These are phyloP conservation scores for Glycine soja DNA, from an alignment of 306 rosid species.

Conservation along the genomic window DNA sequence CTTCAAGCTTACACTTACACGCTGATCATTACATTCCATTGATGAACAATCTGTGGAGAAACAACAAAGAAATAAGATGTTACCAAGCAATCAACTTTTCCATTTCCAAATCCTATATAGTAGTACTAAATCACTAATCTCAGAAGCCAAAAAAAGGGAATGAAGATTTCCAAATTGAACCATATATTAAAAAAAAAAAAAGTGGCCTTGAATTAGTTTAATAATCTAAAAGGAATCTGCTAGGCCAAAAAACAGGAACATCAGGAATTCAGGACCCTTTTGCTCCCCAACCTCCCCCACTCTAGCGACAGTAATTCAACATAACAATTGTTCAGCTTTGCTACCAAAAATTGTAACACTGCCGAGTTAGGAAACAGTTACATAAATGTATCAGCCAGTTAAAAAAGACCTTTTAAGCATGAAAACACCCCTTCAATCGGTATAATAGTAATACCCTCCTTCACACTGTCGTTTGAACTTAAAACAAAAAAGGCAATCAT, in stretches of 20 bases:
- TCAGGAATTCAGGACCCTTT: background rate
- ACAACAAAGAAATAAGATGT: slow-evolving; percentile 35
- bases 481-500: background rate
- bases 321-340: too few relatives aligned
- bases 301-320: too few relatives aligned
- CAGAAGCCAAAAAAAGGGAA: slow-evolving; percentile 7
- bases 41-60: slow-evolving; percentile 3
- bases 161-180: slow-evolving; percentile 27
- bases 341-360: too few relatives aligned
- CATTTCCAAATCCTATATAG: slow-evolving; percentile 8
- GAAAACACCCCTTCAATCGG: background rate
- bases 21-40: slow-evolving; percentile 59
- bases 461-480: background rate
- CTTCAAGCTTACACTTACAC: slow-evolving; percentile 56
- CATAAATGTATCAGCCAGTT: too few relatives aligned
- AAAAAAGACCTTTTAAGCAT: background rate
- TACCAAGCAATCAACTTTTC: slow-evolving; percentile 30
- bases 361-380: too few relatives aligned
- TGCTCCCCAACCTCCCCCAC: background rate
- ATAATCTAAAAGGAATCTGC: background rate
- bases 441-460: background rate
- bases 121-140: background rate
- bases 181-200: background rate
- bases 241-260: background rate
- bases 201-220: background rate